These are phyloP conservation scores for Cicer chorassanicum DNA, from an alignment of 306 rosid genomes.

Conservation along the genomic window DNA sequence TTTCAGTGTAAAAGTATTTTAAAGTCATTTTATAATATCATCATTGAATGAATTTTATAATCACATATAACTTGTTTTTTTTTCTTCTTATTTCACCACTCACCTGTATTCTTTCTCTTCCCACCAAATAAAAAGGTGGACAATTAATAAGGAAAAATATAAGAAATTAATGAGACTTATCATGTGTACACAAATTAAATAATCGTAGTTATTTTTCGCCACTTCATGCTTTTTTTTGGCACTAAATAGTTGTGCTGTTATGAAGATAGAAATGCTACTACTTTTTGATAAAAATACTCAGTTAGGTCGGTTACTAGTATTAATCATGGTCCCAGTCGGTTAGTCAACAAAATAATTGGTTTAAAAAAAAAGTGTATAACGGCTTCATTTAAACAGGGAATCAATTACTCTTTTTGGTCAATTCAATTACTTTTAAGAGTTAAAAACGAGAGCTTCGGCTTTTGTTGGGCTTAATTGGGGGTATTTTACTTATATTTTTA, in stretches of 20 bases:
- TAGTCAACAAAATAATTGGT: no score
- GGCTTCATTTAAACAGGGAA: no score
- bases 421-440: no score
- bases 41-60: background rate
- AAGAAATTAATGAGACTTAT: background rate
- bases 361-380: no score
- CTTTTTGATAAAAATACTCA: no score
- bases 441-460: no score
- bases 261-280: background rate
- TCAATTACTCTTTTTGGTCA: no score
- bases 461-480: no score
- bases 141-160: background rate
- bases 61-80: background rate
- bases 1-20: background rate
- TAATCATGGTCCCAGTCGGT: no score
- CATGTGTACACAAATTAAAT: background rate
- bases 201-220: background rate
- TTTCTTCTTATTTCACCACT: background rate
- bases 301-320: no score
- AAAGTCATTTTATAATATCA: background rate
- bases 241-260: background rate
- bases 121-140: background rate
- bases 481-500: no score
- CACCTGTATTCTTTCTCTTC: background rate
- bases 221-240: background rate